Base-by-base conservation (phyloP, 2,329 filamentous ascomycete genomes). In the Monosporascus sp. region DNA sequence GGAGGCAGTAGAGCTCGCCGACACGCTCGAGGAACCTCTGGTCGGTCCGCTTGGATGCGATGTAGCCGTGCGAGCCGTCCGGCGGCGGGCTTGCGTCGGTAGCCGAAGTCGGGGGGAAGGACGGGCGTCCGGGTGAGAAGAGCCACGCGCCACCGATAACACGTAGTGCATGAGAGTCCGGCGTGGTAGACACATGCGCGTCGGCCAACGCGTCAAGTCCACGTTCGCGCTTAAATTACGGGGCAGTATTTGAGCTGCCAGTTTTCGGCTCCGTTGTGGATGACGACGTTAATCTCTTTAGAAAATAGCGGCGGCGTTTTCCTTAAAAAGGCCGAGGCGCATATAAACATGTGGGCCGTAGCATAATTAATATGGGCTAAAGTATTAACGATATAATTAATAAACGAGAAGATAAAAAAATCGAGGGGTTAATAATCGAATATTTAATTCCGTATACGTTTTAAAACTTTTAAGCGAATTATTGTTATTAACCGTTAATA, bases 351-450 rank as follows among this genome's bases (percentile, higher is more conserved):
- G 45, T 71, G 71, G 7, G 67, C 73, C 1, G 72, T 70, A 1
- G 68, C 65, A 51, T 76, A 76, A 54, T 73, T 77, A 11, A 75
- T 68, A 51, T 80, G 68, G 3, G 72, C 71, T 6, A 69, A 58
- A 49, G 75, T 76, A 72, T n/a, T n/a, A n/a, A n/a, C n/a, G n/a
- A n/a, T n/a, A n/a, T n/a, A n/a, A n/a, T n/a, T n/a, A n/a, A n/a
- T n/a, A n/a, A n/a, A n/a, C n/a, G n/a, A n/a, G n/a, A n/a, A n/a
- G n/a, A n/a, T n/a, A n/a, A n/a, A n/a, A n/a, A n/a, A n/a, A n/a
- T n/a, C n/a, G n/a, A n/a, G n/a, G n/a, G n/a, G n/a, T n/a, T n/a
- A n/a, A n/a, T n/a, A n/a, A n/a, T n/a, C n/a, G n/a, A n/a, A n/a
- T n/a, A n/a, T n/a, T n/a, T n/a, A n/a, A n/a, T n/a, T n/a, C n/a